These are phyloP conservation scores for Acanthamoeba sp. DNA, from an alignment of 208 protist species.

Conservation along the genomic window DNA sequence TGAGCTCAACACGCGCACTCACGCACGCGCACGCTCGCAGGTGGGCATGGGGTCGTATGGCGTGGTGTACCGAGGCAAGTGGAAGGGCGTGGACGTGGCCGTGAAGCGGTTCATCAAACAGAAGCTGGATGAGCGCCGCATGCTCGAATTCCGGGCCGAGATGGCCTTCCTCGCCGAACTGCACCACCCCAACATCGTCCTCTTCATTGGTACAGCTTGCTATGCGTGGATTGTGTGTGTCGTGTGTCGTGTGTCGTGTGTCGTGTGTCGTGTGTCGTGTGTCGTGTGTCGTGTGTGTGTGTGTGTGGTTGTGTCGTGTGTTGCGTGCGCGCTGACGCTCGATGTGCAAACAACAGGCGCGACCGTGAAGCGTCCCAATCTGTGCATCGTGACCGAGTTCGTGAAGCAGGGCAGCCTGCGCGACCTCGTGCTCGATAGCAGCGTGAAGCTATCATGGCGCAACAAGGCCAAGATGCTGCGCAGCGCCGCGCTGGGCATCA, in stretches of 20 bases:
- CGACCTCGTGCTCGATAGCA: neutral
- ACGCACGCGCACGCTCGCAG: neutral
- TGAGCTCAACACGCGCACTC: neutral
- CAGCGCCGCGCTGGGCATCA: constrained; percentile 34
- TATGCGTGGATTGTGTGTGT: too few relatives aligned
- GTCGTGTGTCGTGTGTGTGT: neutral
- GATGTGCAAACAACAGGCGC: neutral
- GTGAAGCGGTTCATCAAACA: constrained; percentile 70
- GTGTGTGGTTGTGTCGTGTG: neutral
- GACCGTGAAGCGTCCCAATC: constrained; percentile 34
- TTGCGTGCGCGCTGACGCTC: neutral
- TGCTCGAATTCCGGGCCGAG: constrained; percentile 49
- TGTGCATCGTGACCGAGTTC: constrained; percentile 68
- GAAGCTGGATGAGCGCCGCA: constrained; percentile 40
- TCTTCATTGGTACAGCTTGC: constrained; percentile 59
- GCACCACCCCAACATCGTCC: constrained; percentile 68
- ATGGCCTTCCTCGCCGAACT: constrained; percentile 67
- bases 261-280: neutral
- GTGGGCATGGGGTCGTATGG: constrained; percentile 43
- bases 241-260: neutral
- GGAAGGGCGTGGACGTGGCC: constrained; percentile 66
- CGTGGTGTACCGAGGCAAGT: constrained; percentile 45
- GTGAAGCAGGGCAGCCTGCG: constrained; percentile 27
- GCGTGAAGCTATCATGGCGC: neutral
- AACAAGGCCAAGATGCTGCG: constrained; percentile 4